Base-by-base conservation (phyloP, 148 eudicot genomes). In the Diospyros lotus region DNA sequence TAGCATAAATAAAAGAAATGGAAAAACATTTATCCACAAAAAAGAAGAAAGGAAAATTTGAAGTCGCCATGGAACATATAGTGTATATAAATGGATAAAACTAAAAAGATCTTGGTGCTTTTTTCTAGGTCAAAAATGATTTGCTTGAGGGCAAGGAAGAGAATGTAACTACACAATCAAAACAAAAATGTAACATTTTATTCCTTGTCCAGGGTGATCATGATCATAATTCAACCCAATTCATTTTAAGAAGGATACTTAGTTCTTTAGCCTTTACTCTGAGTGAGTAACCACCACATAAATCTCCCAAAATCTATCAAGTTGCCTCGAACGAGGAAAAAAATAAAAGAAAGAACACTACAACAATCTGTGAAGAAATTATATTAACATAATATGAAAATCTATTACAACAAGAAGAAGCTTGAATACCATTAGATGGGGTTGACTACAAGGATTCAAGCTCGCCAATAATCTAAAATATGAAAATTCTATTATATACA, bases 11-110 rank as follows among this genome's bases (percentile, higher is more conserved):
- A 28, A 28, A 28, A 28, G 28, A 28, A 39, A 17, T 12, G 2
- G 14, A 39, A 12, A 28, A 62, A 8, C 6, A 62, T 28, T 4
- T 17, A 63, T 11, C 68, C 69, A 15, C 77, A 58, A 18, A 76
- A 62, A 74, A 80, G 41, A 44, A 76, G 11, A 51, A 72, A 66
- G 59, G 69, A 48, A 18, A 76, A 64, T 45, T 77, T 77, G 72
- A 72, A 50, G 69, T 2, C 3, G 17, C 64, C 28, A 1, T 4
- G 17, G 41, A 1, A 58, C 28, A 28, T 28, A 28, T 28, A 28
- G 4, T n/a, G 40, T 60, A 38, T 60, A 60, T 60, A 56, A 56
- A 56, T 56, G 15, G 17, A 56, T 56, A 13, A 15, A 56, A 5
- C 17, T 56, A 18, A 56, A 56, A 54, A 56, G 3, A n/a, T 56